Evolutionary conservation across 1,284 basidiomycete genomes (phyloP).

Genomic region (Microbotryum violaceum): DNA sequence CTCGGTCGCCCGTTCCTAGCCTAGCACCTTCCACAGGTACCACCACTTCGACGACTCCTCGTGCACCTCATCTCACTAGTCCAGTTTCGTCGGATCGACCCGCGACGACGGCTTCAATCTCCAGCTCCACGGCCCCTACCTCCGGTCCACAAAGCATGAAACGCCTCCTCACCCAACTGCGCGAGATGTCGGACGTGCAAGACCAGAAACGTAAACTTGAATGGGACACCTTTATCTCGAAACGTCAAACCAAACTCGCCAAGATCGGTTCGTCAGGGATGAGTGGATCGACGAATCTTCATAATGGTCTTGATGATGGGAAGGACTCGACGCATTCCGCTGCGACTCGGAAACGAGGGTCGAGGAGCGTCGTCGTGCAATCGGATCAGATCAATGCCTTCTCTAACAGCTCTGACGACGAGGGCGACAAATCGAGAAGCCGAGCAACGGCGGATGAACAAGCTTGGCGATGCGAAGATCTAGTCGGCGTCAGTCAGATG

Average conservation of each 20-base stretch:
- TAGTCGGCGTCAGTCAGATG: conserved; percentile 83
- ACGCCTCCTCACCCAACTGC: conserved; percentile 67
- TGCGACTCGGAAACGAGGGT: background rate
- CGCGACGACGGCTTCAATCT: conserved; percentile 17
- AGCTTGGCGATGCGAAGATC: conserved; percentile 33
- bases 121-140: conserved; percentile 16
- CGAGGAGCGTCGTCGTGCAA: background rate
- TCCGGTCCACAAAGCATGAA: conserved; percentile 62
- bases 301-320: background rate
- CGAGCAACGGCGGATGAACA: conserved; percentile 31
- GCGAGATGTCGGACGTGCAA: conserved; percentile 72
- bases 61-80: background rate
- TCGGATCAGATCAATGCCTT: conserved; percentile 32
- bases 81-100: background rate
- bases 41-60: background rate
- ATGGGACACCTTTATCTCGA: conserved; percentile 82
- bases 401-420: conserved; percentile 37
- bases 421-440: conserved; percentile 25
- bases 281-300: background rate
- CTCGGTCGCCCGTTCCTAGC: background rate
- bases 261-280: conserved; percentile 1
- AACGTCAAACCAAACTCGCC: conserved; percentile 45
- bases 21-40: background rate
- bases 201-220: conserved; percentile 65
- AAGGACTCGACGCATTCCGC: background rate